Base-by-base conservation (phyloP, 495 filamentous ascomycete genomes). In the Evansstolkia leycettana region DNA sequence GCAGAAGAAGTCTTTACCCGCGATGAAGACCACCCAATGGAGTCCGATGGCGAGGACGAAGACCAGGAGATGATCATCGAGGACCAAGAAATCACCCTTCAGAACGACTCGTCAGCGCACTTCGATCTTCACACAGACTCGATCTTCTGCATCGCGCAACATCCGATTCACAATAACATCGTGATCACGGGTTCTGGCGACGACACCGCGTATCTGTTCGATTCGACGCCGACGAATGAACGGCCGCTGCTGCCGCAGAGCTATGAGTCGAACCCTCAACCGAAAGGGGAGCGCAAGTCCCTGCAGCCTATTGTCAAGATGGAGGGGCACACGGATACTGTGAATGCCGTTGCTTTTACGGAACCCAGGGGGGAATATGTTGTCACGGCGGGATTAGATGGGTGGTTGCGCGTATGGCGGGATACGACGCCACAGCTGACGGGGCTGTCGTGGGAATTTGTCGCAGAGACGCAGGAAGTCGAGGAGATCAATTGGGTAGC, bases 401-500 rank as follows among this genome's bases (percentile, higher is more conserved):
- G 85, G 7, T 69, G 70, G 34, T 40, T 84, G 39, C 69, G 77
- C 34, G 62, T 67, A 6, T 80, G 70, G 49, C 54, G 59, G 16
- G 61, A 61, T 45, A 57, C 60, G 1, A 52, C 61, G 1, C 40
- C 56, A 15, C 51, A 60, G 40, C 54, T 53, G 39, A 53, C 50
- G 0, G 70, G 68, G 2, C 42, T 53, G 11, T 51, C 51, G 18
- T 84, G 78, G 72, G 58, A 64, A 25, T 82, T 82, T 53, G 52
- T 83, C 3, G 76, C 67, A 14, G 76, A 80, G 46, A 69, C 73
- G 1, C 76, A 83, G 60, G 92, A 99, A 55, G 88, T 94, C 1
- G 79, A 89, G 41, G 89, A 95, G 56, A 80, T 99, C 41, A 92
- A 92, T 65, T 99, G 88, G 85, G 57, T 96, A 5, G 55, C 69